Percentiles rank a stretch among this genome's conserved stretches.
These are phyloP conservation scores for Obelidium mucronatum DNA, from an alignment of 192 early-diverging fungal genomes.

Conservation along the genomic window DNA sequence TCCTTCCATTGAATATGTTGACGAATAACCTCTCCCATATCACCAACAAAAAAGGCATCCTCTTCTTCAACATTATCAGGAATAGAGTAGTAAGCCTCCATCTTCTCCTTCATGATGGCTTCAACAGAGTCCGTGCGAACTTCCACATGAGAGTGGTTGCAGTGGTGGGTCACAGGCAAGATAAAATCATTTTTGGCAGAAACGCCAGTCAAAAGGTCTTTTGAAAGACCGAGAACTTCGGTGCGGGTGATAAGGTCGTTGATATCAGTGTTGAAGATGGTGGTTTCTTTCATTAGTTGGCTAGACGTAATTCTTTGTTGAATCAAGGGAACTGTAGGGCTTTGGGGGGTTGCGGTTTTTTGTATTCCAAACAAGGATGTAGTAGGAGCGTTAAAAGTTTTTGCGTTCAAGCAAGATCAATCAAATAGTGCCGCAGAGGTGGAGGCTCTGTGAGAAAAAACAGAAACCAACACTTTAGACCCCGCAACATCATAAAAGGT, in stretches of 20 bases:
- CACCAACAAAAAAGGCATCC: slow-evolving; percentile 95
- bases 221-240: background rate
- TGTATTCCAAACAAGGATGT: background rate
- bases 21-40: slow-evolving; percentile 89
- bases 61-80: slow-evolving; percentile 42
- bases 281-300: slow-evolving; percentile 32
- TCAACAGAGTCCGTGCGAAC: slow-evolving; percentile 36
- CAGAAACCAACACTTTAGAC: background rate
- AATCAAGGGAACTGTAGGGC: slow-evolving; percentile 12
- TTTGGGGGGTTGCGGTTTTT: background rate
- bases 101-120: slow-evolving; percentile 39
- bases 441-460: slow-evolving; percentile 26
- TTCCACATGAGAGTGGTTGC: background rate
- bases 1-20: slow-evolving; percentile 86
- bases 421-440: slow-evolving; percentile 36
- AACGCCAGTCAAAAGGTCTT: background rate
- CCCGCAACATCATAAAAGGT: no score
- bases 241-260: slow-evolving; percentile 14
- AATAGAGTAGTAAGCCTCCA: slow-evolving; percentile 31
- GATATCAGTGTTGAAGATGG: background rate
- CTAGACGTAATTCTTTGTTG: background rate
- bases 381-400: background rate
- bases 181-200: background rate
- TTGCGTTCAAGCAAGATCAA: slow-evolving; percentile 5
- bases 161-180: background rate